Percentiles rank a stretch among this genome's conserved stretches.
Conservation (phyloP, 2,329 filamentous ascomycete species). For the Nothophoma quercina region DNA sequence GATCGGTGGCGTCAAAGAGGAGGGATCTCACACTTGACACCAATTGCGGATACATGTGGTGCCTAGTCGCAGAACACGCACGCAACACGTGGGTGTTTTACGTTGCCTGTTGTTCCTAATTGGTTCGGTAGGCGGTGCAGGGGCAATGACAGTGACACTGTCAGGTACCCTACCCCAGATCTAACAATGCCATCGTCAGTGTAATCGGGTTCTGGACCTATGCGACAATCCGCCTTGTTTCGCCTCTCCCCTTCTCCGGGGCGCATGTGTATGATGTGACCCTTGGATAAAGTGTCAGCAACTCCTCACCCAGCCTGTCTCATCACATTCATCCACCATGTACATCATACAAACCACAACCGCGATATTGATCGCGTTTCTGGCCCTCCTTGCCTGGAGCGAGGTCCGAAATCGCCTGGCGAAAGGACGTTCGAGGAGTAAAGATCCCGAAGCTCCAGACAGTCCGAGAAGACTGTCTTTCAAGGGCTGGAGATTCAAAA, state of each 20-base stretch:
- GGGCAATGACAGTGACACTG: conserved; percentile 10
- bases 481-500: conserved; percentile 7
- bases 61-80: not conserved
- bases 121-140: conserved; percentile 1
- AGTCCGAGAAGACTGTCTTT: conserved; percentile 19
- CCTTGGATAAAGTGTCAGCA: not conserved
- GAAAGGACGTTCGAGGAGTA: conserved; percentile 23
- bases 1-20: not conserved
- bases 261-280: not conserved
- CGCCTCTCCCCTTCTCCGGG: not conserved
- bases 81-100: conserved; percentile 1
- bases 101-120: conserved; percentile 3
- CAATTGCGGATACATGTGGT: conserved; percentile 4
- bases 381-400: conserved; percentile 28
- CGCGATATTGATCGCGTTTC: conserved; percentile 28
- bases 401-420: conserved; percentile 24
- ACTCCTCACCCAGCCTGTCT: not conserved
- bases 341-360: conserved; percentile 32
- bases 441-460: conserved; percentile 24
- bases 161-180: conserved; percentile 12
- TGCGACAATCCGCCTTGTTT: conserved; percentile 8
- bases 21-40: not conserved
- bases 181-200: conserved; percentile 13
- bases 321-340: conserved; percentile 14
- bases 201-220: conserved; percentile 5